Evolutionary conservation across 306 rosid genomes (phyloP).

Genomic region (Lagenaria siceraria): DNA sequence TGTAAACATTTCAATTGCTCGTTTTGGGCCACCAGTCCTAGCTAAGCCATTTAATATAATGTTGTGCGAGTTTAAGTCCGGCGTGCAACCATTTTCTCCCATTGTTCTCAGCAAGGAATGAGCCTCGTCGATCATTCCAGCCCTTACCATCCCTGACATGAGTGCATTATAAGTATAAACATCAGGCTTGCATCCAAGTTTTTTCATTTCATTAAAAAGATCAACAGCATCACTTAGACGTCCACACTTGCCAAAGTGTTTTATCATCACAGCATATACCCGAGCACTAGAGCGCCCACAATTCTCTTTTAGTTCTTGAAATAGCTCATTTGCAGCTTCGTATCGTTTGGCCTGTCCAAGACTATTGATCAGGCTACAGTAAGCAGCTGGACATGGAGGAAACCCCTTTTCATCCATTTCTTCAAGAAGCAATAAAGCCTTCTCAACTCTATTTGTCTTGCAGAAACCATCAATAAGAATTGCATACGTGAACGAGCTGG

Average conservation of each 20-base stretch:
- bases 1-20: conserved; percentile 59
- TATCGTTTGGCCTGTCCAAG: conserved; percentile 86
- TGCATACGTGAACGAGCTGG: conserved; percentile 80
- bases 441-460: conserved; percentile 77
- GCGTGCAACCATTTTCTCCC: conserved; percentile 69
- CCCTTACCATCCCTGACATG: conserved; percentile 89
- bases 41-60: conserved; percentile 72
- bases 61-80: conserved; percentile 72
- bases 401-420: conserved; percentile 86
- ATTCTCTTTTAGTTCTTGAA: conserved; percentile 81
- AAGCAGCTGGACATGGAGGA: conserved; percentile 95
- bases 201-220: conserved; percentile 72
- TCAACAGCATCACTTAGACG: conserved; percentile 54
- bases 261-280: conserved; percentile 95
- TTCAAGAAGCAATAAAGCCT: conserved; percentile 86
- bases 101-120: conserved; percentile 54
- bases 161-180: conserved; percentile 85
- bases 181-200: conserved; percentile 70
- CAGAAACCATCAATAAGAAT: conserved; percentile 87
- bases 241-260: conserved; percentile 82
- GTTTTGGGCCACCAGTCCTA: conserved; percentile 62
- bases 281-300: conserved; percentile 81
- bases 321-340: conserved; percentile 85
- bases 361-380: conserved; percentile 85
- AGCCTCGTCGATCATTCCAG: conserved; percentile 63